Evolutionary conservation across 345 rosid genomes (phyloP), one percentile per base, ranked within the genome.

Genomic region (Rubroshorea leprosula): DNA sequence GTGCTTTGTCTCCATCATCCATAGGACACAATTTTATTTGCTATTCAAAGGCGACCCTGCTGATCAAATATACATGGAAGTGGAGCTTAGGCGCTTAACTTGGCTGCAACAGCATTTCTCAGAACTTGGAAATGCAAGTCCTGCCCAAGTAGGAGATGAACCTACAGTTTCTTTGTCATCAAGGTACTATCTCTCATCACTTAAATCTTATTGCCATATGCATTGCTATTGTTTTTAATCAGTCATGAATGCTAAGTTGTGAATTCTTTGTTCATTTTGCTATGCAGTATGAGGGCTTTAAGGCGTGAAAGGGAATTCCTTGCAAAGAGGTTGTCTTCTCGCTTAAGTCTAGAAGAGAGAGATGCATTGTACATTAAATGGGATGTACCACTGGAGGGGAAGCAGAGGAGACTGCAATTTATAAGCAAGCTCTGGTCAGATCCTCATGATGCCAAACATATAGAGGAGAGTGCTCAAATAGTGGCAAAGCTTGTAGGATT

Each of bases 1-100:
- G 19, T 90, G 99, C 63, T 76, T 61, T 51, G 97, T 87, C 53
- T 90, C 99, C 58, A 81, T 94, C 47, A 84, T 94, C 57, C 97
- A 94, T 58, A 74, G 99, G 73, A 87, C 97, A 21, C 99, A 94
- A 43, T 94, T 94, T 66, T 94, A 94, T 72, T 72, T 94, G 51
- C 75, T 94, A 52, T 94, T 94, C 69, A 94, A 75, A 58, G 99
- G 99, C 6, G 99, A 94, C 57, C 86, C 85, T 53, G 93, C 97
- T 26, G 99, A 93, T 71, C 96, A 93, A 72, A 93, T 93, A 71
- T 89, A 93, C 75, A 80, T 93, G 88, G 97, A 93, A 72, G 99
- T 93, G 49, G 99, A 93, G 84, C 92, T 93, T 25, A 75, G 99
- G 73, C 88, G 99, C 51, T 65, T 94, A 67, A 90, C 81, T 47